A percentile compares a stretch with the other conserved stretches of the same genome.
Evolutionary conservation across 1,284 basidiomycete species (phyloP).

Genomic region (Cryptococcus hybrid): DNA sequence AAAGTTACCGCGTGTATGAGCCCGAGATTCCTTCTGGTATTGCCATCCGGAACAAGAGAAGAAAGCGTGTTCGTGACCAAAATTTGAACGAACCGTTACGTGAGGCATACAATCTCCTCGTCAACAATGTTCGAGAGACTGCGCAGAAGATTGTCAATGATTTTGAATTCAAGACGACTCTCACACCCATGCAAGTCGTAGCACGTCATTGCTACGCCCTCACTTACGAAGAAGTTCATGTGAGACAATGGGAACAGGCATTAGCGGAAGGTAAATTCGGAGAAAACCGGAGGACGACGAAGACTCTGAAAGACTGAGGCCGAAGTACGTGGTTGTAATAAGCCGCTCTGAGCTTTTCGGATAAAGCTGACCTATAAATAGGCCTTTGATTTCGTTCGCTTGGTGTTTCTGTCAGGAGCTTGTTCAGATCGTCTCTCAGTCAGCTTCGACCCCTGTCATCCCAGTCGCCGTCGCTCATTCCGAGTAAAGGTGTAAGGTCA

Average conservation of each 20-base stretch:
- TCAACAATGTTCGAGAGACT: conserved; percentile 20
- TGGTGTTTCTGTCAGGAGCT: conserved; percentile 44
- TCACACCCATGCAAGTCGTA: conserved; percentile 25
- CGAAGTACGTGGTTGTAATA: conserved; percentile 15
- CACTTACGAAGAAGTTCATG: conserved; percentile 32
- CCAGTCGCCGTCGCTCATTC: too few relatives aligned
- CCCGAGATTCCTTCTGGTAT: conserved; percentile 39
- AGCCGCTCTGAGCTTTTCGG: not conserved
- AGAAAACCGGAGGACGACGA: conserved; percentile 9
- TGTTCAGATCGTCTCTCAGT: conserved; percentile 20
- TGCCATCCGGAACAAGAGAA: conserved; percentile 31
- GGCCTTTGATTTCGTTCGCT: conserved; percentile 44
- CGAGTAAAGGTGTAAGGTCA: too few relatives aligned
- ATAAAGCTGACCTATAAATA: conserved; percentile 2
- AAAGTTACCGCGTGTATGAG: conserved; percentile 37
- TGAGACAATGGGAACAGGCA: conserved; percentile 30
- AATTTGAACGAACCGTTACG: conserved; percentile 38
- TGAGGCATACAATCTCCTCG: conserved; percentile 26
- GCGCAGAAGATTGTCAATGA: conserved; percentile 14
- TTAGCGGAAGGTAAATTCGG: conserved; percentile 8
- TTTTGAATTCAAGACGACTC: conserved; percentile 16
- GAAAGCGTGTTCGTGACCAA: conserved; percentile 37
- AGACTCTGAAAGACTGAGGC: conserved; percentile 16
- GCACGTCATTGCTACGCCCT: conserved; percentile 40
- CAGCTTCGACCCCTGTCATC: not conserved